These are phyloP conservation scores for Trifolium dubium DNA, from an alignment of 306 rosid species.

Conservation along the genomic window DNA sequence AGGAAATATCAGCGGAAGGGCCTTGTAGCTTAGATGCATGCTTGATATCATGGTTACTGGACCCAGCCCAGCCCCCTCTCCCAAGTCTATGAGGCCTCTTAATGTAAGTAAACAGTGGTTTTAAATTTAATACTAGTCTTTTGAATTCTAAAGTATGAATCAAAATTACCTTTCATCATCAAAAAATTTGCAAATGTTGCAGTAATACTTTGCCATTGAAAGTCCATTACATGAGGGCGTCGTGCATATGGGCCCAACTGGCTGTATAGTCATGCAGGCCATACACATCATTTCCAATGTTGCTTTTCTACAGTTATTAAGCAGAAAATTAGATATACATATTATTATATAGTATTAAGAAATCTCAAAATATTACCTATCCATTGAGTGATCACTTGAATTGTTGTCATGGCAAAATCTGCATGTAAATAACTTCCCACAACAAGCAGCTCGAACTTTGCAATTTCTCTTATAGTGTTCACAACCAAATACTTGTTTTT, in stretches of 20 bases:
- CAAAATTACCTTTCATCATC: constrained; percentile 87
- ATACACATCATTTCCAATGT: constrained; percentile 97
- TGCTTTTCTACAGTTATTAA: constrained; percentile 70
- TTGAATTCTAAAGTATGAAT: constrained; percentile 30
- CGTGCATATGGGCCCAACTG: constrained; percentile 83
- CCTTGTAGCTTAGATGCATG: constrained; percentile 4
- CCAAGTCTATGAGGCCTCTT: not conserved
- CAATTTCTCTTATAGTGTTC: constrained; percentile 99
- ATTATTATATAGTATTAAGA: constrained; percentile 21
- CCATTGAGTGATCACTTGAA: constrained; percentile 98
- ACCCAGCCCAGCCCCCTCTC: constrained; percentile 1
- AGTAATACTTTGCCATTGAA: constrained; percentile 86
- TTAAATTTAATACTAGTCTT: constrained; percentile 8
- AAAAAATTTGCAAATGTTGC: constrained; percentile 93
- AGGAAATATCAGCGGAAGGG: constrained; percentile 5
- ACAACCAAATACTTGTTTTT: constrained; percentile 80
- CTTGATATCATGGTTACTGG: constrained; percentile 8
- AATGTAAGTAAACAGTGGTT: not conserved
- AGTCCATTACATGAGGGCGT: constrained; percentile 88
- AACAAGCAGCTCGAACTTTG: constrained; percentile 95
- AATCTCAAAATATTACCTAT: constrained; percentile 63
- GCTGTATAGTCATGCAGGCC: constrained; percentile 76
- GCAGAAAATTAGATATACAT: constrained; percentile 40
- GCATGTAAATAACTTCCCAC: constrained; percentile 91
- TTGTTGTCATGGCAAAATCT: constrained; percentile 98